Evolutionary conservation across 257 asterid genomes (phyloP).

Genomic region (Galeopsis tetrahit): DNA sequence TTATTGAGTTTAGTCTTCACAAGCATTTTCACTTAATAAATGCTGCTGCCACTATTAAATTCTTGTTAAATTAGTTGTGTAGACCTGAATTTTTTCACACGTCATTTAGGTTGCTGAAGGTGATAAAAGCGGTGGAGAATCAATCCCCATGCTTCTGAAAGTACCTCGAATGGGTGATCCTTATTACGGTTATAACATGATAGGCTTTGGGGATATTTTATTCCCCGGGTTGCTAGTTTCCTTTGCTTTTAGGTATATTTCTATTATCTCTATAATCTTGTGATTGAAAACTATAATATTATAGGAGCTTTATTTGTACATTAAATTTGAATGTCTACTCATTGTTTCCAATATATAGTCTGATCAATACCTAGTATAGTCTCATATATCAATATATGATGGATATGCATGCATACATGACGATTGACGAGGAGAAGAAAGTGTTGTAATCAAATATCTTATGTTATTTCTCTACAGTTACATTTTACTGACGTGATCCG

Average conservation of each 20-base stretch:
- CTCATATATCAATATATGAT: not conserved
- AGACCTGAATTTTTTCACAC: slow-evolving; percentile 10
- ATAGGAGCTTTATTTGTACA: not conserved
- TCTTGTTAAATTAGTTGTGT: slow-evolving; percentile 1
- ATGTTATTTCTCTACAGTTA: not conserved
- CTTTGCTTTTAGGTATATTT: slow-evolving; percentile 71
- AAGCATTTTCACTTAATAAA: slow-evolving; percentile 20
- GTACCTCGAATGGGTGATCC: slow-evolving; percentile 92
- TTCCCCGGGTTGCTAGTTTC: slow-evolving; percentile 94
- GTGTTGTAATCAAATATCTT: not conserved
- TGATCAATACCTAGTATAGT: not conserved
- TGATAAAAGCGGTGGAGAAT: slow-evolving; percentile 90
- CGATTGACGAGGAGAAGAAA: slow-evolving; percentile 1
- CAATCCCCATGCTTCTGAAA: slow-evolving; percentile 97
- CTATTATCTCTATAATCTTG: slow-evolving; percentile 7
- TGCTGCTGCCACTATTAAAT: slow-evolving; percentile 25
- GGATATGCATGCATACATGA: not conserved
- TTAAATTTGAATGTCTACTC: not conserved
- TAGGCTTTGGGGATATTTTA: slow-evolving; percentile 96
- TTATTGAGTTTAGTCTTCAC: slow-evolving; percentile 22
- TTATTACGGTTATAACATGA: slow-evolving; percentile 91
- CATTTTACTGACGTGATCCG: slow-evolving; percentile 26
- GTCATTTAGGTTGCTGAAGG: slow-evolving; percentile 87
- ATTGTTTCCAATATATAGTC: slow-evolving; percentile 6
- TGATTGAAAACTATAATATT: slow-evolving; percentile 25